These are phyloP conservation scores for Entrophospora sp. DNA, from an alignment of 192 early-diverging fungal genomes.

Conservation along the genomic window DNA sequence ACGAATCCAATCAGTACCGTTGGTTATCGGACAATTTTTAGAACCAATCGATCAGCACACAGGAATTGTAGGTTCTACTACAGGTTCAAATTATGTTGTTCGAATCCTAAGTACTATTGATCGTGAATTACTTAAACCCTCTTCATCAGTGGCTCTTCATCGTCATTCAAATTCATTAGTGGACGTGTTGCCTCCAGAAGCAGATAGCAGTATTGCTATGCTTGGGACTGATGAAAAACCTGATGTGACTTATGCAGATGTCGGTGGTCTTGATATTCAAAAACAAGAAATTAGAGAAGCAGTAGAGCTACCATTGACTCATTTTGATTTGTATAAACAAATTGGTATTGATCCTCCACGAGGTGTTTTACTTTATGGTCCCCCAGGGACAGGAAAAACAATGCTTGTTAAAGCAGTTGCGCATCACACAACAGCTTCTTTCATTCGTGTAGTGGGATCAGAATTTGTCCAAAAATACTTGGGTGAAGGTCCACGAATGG, in stretches of 20 bases:
- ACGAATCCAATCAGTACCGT: slow-evolving; percentile 93
- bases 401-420: slow-evolving; percentile 99
- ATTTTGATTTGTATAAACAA: slow-evolving; percentile 95
- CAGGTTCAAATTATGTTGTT: slow-evolving; percentile 84
- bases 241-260: slow-evolving; percentile 72
- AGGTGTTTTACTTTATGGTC: slow-evolving; percentile 98
- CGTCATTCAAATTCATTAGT: slow-evolving; percentile 95
- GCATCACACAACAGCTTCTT: slow-evolving; percentile 93
- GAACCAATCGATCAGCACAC: slow-evolving; percentile 96
- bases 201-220: slow-evolving; percentile 84
- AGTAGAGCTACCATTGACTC: slow-evolving; percentile 94
- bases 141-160: slow-evolving; percentile 88
- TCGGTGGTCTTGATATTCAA: slow-evolving; percentile 84
- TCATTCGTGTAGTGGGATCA: slow-evolving; percentile 94
- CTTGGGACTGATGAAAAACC: slow-evolving; percentile 71
- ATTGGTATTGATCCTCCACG: slow-evolving; percentile 99
- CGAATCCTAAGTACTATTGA: slow-evolving; percentile 96
- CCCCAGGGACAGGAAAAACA: slow-evolving; percentile 97
- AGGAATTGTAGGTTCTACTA: slow-evolving; percentile 90
- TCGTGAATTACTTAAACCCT: slow-evolving; percentile 93
- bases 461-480: slow-evolving; percentile 99
- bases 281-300: slow-evolving; percentile 94
- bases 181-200: slow-evolving; percentile 96
- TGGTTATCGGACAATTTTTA: slow-evolving; percentile 98
- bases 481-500: slow-evolving; percentile 96